Evolutionary conservation across 1,284 basidiomycete species (phyloP), one percentile per base, ranked within the genome.

Genomic region (Rhodotorula sp.): DNA sequence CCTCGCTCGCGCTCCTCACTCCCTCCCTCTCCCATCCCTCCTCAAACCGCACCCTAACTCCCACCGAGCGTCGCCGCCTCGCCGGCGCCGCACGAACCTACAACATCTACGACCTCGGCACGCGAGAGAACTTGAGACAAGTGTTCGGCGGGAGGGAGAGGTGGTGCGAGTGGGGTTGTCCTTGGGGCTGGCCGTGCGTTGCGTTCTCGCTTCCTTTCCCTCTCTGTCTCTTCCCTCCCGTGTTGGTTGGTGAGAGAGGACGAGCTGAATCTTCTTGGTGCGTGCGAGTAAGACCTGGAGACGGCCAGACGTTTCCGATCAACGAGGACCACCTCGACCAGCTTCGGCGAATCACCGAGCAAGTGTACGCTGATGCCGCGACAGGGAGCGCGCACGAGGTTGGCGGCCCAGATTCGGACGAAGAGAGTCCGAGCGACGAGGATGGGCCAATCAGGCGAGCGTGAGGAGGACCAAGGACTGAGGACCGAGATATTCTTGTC

Each of bases 91-190:
- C 59, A 20, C 58, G 59, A n/a, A 29, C 22, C 24, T 59, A 46
- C 58, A 69, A 70, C 29, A 46, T 72, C 11, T 74, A 74, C 49
- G 73, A 74, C 39, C 47, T 72, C 9, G 73, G 73, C 19, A 36
- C 32, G 49, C 44, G 34, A 47, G 44, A 32, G 34, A 74, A 74
- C 54, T 22, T 74, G 30, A 27, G 17, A 19, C 54, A 67, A 51
- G 53, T 74, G 1, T 72, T 74, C 47, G 61, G 61, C 13, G 48
- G 49, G 44, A 59, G 47, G 51, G 61, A 62, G 27, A 47, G 34
- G 22, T 58, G 67, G 65, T 70, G 53, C 51, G 57, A 48, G 19
- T 74, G 73, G 70, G 39, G 48, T 1, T 29, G 64, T 34, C 73
- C 73, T 13, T 58, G 64, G n/a, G 70, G 73, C 2, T 47, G 52